Percentiles rank a stretch among this genome's conserved stretches.
Conservation (phyloP, 768 basidiomycete species). For the Lentinula sp. region DNA sequence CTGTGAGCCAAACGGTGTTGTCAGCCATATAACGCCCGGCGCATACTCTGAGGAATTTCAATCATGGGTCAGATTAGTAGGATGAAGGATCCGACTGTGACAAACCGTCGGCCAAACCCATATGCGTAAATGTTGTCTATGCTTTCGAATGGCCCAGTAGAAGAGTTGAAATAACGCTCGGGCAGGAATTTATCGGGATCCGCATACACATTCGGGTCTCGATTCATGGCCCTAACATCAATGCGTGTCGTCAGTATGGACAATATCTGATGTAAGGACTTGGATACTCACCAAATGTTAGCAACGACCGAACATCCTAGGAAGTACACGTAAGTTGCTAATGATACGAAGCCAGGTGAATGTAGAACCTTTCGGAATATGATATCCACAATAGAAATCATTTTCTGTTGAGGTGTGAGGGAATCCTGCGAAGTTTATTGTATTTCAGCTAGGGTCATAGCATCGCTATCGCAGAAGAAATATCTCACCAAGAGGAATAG, state of each 20-base stretch:
- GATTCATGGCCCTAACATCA: conserved; percentile 16
- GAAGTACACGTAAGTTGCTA: neutral
- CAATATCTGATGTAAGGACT: neutral
- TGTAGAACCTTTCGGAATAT: conserved; percentile 1
- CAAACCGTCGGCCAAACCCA: conserved; percentile 1
- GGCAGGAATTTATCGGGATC: conserved; percentile 17
- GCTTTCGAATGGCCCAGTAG: neutral
- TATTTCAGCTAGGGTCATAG: neutral
- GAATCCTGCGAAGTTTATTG: neutral
- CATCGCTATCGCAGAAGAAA: neutral
- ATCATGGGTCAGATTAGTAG: neutral
- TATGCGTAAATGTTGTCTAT: neutral
- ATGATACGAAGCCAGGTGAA: neutral
- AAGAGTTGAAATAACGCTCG: conserved; percentile 12
- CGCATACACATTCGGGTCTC: conserved; percentile 17
- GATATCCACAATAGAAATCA: conserved; percentile 2
- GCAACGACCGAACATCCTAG: neutral
- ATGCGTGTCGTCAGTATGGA: neutral
- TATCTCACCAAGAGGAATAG: neutral
- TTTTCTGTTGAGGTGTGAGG: neutral
- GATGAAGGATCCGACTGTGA: neutral
- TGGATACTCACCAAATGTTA: neutral
- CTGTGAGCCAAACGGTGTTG: neutral
- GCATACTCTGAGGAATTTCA: neutral
- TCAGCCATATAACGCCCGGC: neutral